phyloP scores from a whole-genome alignment of 2,329 filamentous ascomycete species.

The Reticulascus tulasneorum region DNA sequence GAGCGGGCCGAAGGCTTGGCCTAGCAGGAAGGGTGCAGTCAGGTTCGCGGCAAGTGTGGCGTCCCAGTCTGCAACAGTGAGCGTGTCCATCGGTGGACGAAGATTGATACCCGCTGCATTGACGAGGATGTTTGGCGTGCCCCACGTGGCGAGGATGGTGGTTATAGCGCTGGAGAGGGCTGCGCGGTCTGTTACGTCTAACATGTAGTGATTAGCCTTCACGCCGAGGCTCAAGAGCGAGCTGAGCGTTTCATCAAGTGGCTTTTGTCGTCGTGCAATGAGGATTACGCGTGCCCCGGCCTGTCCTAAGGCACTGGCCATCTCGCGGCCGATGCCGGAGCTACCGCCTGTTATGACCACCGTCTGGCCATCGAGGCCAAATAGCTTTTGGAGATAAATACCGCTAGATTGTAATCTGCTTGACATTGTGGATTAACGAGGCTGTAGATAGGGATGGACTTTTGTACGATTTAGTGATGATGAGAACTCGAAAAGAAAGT shows the following conservation, averaged over 20 bases:
- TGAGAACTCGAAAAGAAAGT: too few species aligned
- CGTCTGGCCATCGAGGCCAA: conserved; percentile 23
- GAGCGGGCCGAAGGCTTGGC: conserved; percentile 25
- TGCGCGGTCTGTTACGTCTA: conserved; percentile 16
- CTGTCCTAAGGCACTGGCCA: conserved; percentile 24
- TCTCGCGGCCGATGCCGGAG: conserved; percentile 28
- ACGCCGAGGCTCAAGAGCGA: conserved; percentile 20
- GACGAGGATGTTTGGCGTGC: conserved; percentile 26
- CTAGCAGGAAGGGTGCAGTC: conserved; percentile 26
- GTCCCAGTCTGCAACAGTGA: conserved; percentile 25
- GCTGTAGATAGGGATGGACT: too few species aligned
- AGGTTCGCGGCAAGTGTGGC: conserved; percentile 27
- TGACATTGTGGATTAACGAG: conserved; percentile 3
- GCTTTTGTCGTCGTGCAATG: conserved; percentile 21
- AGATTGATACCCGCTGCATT: conserved; percentile 27
- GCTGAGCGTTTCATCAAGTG: conserved; percentile 19
- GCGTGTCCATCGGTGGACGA: conserved; percentile 23
- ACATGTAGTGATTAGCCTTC: conserved; percentile 16
- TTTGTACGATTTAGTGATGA: too few species aligned
- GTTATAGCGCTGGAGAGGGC: conserved; percentile 17
- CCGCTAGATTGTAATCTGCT: neutral
- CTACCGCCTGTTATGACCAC: conserved; percentile 29
- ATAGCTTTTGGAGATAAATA: conserved; percentile 24
- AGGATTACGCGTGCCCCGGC: conserved; percentile 26
- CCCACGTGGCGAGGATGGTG: conserved; percentile 12